Base-by-base conservation (phyloP, 352 stramenopile species). In the Globisporangium rhizosaccharum region DNA sequence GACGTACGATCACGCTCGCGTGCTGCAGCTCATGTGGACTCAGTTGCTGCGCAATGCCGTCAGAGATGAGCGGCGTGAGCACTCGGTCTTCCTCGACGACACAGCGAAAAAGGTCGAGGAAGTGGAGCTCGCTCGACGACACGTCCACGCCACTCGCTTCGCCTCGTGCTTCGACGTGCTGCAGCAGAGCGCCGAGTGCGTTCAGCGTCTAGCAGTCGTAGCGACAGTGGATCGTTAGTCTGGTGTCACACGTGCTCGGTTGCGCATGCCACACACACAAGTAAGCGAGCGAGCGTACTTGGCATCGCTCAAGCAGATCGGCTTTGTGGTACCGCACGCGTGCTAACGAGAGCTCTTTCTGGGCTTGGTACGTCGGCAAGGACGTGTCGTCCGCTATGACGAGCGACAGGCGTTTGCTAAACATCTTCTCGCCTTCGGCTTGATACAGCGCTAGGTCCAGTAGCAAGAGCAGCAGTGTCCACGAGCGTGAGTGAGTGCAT, bases 21-120 rank as follows among this genome's bases (percentile, higher is more conserved):
- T 76, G 73, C 20, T 82, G 71, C 1, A 75, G 50, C n/a, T 90
- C 76, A 12, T 72, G 57, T 0, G 50, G 11, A 17, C 46, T 71
- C 41, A 90, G 65, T 33, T 82, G 75, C 41, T 74, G 59, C 14
- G 50, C 53, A 36, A 90, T 85, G 3, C 75, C 76, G 8, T 85
- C 59, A 0, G 68, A 67, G 14, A 90, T 75, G 23, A 90, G 67
- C 4, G 72, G 74, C 45, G 81, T 89, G 26, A 93, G 67, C 15
- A 85, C 71, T 36, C 85, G 72, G 46, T 91, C 66, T 10, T 75
- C 67, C 51, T 93, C 77, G 17, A 90, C 69, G n/a, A 88, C 73
- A 20, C 81, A 88, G 10, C 76, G 72, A 50, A 91, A 72, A 2
- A 90, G 55, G 30, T 89, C 77, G 25, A 93, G 68, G 25, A 91